Evolutionary conservation across 2,329 filamentous ascomycete species (phyloP), one percentile per base, ranked within the genome.

Genomic region (Exophiala sp.): DNA sequence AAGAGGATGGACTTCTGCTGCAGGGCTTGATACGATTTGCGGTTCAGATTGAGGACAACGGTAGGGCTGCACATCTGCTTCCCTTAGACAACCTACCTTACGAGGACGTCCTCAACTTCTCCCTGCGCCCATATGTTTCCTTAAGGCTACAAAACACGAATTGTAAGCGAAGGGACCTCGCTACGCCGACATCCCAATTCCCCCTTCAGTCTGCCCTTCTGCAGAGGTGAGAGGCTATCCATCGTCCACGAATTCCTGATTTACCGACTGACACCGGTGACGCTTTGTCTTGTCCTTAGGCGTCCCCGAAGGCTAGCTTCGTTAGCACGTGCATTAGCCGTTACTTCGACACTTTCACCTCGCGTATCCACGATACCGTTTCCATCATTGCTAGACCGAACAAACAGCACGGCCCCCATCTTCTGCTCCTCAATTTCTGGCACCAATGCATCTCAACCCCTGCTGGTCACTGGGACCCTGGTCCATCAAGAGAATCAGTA

Each of bases 221-320:
- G 3, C 29, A 32, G 29, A 32, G 29, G 11, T 32, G 29, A 32
- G 8, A 3, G 11, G 8, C 29, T 10, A 32, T 10, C 29, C 11
- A n/a, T n/a, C n/a, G n/a, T n/a, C n/a, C n/a, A n/a, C n/a, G n/a
- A n/a, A n/a, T n/a, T n/a, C n/a, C n/a, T n/a, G n/a, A n/a, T n/a
- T n/a, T n/a, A n/a, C n/a, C n/a, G n/a, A 27, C 24, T 27, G 24
- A 27, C 24, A 27, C 24, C 24, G 10, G 24, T 10, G 6, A 5
- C 10, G 24, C 30, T 37, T 11, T 6, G 34, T 13, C 34, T 37
- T 24, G 16, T 24, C 16, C 47, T 56, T 50, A 49, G 46, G 53
- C 41, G 21, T 47, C 43, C 42, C 53, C 53, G 45, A 46, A 46
- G 47, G 45, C 53, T 56, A 56, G 35, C 40, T 24, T 41, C 34